These are phyloP conservation scores for Alternaria arborescens DNA, from an alignment of 2,329 filamentous ascomycete species.

Conservation along the genomic window DNA sequence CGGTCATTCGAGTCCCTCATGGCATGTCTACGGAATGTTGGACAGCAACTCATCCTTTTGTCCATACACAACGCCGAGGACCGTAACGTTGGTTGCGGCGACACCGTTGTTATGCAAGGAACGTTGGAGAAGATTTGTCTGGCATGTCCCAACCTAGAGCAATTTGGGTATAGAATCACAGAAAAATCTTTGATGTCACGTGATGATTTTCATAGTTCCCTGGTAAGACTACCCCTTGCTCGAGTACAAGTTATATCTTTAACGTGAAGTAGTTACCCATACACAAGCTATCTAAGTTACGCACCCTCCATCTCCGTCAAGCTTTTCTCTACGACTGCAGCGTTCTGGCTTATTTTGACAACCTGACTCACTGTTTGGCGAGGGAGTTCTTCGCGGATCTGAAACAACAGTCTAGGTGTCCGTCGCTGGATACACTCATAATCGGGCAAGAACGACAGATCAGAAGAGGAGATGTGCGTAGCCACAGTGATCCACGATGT, in stretches of 20 bases:
- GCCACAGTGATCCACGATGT: background rate
- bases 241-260: background rate
- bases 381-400: background rate
- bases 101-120: too few species aligned
- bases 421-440: background rate
- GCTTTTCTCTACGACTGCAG: background rate
- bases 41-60: background rate
- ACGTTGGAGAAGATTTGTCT: background rate
- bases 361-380: background rate
- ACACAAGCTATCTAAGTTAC: background rate
- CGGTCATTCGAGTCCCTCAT: background rate
- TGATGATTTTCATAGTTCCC: background rate
- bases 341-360: background rate
- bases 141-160: background rate
- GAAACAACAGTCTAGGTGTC: background rate
- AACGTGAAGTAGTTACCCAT: background rate
- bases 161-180: background rate
- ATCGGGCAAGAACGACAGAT: background rate
- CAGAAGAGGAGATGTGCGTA: background rate
- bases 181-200: background rate
- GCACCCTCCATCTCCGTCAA: slow-evolving; percentile 1
- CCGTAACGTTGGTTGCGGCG: too few species aligned
- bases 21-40: background rate
- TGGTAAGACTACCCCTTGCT: background rate
- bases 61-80: background rate